phyloP scores from a whole-genome alignment of 108 stramenopile species.

The Licmophora abbreviata region DNA sequence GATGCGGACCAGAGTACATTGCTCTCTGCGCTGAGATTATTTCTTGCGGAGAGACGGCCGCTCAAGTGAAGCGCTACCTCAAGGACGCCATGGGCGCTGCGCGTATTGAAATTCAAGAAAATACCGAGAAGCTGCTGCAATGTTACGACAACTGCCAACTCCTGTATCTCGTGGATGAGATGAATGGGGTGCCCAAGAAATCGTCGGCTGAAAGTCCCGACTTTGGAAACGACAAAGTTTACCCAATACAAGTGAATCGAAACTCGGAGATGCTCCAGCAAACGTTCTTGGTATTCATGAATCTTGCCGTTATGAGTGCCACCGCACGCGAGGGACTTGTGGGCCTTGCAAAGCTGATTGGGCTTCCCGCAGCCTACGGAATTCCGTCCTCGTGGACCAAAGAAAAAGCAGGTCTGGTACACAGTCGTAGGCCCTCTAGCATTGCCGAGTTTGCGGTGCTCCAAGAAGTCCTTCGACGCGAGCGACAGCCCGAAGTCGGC shows the following conservation, averaged over 20 bases:
- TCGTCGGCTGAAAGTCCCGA: not conserved
- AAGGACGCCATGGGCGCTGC: constrained; percentile 28
- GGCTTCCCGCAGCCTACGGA: constrained; percentile 18
- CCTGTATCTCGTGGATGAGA: constrained; percentile 32
- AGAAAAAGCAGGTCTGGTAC: constrained; percentile 16
- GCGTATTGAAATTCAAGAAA: constrained; percentile 14
- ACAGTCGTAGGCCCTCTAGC: constrained; percentile 12
- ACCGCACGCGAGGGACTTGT: constrained; percentile 13
- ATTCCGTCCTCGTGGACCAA: constrained; percentile 21
- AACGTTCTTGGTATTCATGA: constrained; percentile 28
- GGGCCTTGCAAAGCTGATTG: constrained; percentile 20
- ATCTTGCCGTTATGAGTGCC: constrained; percentile 23
- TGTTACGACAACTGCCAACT: constrained; percentile 14
- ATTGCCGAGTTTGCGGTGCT: constrained; percentile 26
- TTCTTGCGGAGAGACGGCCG: constrained; percentile 12
- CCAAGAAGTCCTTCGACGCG: constrained; percentile 18
- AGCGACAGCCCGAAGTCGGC: constrained; percentile 7
- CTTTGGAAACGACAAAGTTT: constrained; percentile 1
- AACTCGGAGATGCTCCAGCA: constrained; percentile 13
- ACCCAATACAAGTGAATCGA: constrained; percentile 18
- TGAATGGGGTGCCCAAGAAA: constrained; percentile 12
- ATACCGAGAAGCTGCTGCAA: constrained; percentile 5
- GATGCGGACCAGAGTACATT: constrained; percentile 15
- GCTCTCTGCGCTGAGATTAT: constrained; percentile 25
- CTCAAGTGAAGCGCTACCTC: constrained; percentile 26